A percentile compares a stretch with the other conserved stretches of the same genome.
Evolutionary conservation across 495 filamentous ascomycete genomes (phyloP).

Genomic region (Trichoderma reesei): DNA sequence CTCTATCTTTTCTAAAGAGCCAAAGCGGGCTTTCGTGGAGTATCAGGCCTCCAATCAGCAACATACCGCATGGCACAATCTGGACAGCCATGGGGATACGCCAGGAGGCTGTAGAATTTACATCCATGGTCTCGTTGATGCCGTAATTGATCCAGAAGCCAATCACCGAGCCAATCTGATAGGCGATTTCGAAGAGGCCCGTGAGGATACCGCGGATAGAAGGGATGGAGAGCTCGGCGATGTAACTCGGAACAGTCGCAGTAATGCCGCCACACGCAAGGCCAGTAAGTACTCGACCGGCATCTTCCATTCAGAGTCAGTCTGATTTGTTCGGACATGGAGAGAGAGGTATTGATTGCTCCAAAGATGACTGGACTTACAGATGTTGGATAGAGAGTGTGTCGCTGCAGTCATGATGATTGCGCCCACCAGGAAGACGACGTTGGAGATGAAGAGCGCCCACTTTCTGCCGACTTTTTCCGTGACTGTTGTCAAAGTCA

Average conservation of each 20-base stretch:
- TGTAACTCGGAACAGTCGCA: slow-evolving; percentile 21
- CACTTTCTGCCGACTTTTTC: slow-evolving; percentile 22
- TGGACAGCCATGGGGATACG: slow-evolving; percentile 21
- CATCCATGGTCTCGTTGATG: slow-evolving; percentile 18
- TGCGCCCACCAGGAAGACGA: slow-evolving; percentile 18
- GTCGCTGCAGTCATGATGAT: slow-evolving; percentile 19
- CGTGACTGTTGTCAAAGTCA: slow-evolving; percentile 10
- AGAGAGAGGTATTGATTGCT: too few relatives aligned
- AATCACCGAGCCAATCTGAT: slow-evolving; percentile 23
- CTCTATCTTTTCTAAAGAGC: slow-evolving; percentile 4
- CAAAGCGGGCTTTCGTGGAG: slow-evolving; percentile 19
- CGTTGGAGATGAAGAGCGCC: slow-evolving; percentile 16
- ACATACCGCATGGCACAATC: slow-evolving; percentile 19
- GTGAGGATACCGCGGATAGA: slow-evolving; percentile 22
- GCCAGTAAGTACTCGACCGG: slow-evolving; percentile 22
- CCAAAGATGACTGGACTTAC: background rate
- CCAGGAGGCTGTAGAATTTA: slow-evolving; percentile 15
- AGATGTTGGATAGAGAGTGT: slow-evolving; percentile 14
- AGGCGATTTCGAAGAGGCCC: slow-evolving; percentile 23
- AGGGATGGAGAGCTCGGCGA: slow-evolving; percentile 21
- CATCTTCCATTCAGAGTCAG: slow-evolving; percentile 8
- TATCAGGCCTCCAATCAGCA: slow-evolving; percentile 16
- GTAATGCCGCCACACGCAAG: slow-evolving; percentile 22
- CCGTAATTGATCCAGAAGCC: slow-evolving; percentile 26
- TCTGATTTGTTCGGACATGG: background rate